Percentiles rank a stretch among this genome's conserved stretches.
These are phyloP conservation scores for Fusarium aywerte DNA, from an alignment of 2,329 filamentous ascomycete species.

Conservation along the genomic window DNA sequence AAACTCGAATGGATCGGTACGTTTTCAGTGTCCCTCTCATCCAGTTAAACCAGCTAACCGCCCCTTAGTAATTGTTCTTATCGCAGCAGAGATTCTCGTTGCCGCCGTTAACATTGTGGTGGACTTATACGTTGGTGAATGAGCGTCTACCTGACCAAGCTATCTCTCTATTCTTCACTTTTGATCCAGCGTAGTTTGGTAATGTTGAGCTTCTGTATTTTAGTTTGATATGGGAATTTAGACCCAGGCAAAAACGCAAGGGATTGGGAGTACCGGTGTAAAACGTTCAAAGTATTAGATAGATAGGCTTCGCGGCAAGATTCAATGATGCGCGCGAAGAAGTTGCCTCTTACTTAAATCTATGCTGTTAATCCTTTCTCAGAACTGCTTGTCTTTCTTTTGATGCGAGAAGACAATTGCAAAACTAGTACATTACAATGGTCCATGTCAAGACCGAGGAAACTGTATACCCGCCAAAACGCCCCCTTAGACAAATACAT, in stretches of 20 bases:
- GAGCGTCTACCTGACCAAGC: constrained; percentile 27
- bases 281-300: constrained; percentile 39
- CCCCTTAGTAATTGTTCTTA: constrained; percentile 84
- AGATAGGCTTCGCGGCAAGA: constrained; percentile 41
- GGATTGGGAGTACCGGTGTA: constrained; percentile 31
- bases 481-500: constrained; percentile 32
- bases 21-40: constrained; percentile 49
- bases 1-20: constrained; percentile 89
- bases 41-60: constrained; percentile 13
- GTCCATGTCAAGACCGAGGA: constrained; percentile 25
- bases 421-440: constrained; percentile 33
- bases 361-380: constrained; percentile 23
- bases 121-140: constrained; percentile 75
- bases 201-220: constrained; percentile 18
- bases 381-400: constrained; percentile 11
- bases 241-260: not conserved
- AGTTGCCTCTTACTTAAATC: constrained; percentile 11
- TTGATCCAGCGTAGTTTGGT: constrained; percentile 13
- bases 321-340: constrained; percentile 19
- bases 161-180: not conserved
- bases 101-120: constrained; percentile 95
- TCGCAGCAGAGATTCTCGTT: constrained; percentile 94
- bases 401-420: constrained; percentile 10
- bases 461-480: constrained; percentile 42
- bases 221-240: constrained; percentile 6